Conservation (phyloP, 306 rosid species). For the Vicia villosa region DNA sequence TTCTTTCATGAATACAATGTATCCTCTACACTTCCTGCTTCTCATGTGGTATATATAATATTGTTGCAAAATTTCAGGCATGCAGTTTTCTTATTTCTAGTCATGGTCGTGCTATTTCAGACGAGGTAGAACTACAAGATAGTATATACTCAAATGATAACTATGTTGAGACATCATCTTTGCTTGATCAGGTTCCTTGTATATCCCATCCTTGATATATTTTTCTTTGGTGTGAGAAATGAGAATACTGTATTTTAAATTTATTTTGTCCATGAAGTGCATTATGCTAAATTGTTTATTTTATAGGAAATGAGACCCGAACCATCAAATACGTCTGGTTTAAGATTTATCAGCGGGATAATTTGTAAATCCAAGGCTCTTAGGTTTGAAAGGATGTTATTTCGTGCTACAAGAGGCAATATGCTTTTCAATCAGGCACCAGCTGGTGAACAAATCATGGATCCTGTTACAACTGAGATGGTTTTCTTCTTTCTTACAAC, state of each 20-base stretch:
- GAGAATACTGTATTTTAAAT: slow-evolving; percentile 31
- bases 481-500: slow-evolving; percentile 56
- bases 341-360: slow-evolving; percentile 93
- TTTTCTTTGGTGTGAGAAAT: slow-evolving; percentile 11
- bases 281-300: slow-evolving; percentile 31
- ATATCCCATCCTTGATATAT: slow-evolving; percentile 15
- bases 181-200: slow-evolving; percentile 79
- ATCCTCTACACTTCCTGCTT: slow-evolving; percentile 29
- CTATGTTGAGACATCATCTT: slow-evolving; percentile 63
- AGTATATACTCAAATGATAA: slow-evolving; percentile 67
- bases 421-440: slow-evolving; percentile 96
- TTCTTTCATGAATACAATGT: slow-evolving; percentile 18
- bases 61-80: slow-evolving; percentile 64
- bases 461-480: slow-evolving; percentile 89
- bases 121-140: slow-evolving; percentile 81
- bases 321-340: slow-evolving; percentile 76
- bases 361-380: slow-evolving; percentile 82
- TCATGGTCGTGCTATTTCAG: slow-evolving; percentile 60
- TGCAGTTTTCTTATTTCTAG: slow-evolving; percentile 76
- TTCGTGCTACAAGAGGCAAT: slow-evolving; percentile 99
- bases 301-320: slow-evolving; percentile 78
- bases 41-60: slow-evolving; percentile 18
- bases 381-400: slow-evolving; percentile 93
- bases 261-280: slow-evolving; percentile 24
- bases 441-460: slow-evolving; percentile 83